Base-by-base conservation (phyloP, 106 monocot species). In the Dendrobium nobile region DNA sequence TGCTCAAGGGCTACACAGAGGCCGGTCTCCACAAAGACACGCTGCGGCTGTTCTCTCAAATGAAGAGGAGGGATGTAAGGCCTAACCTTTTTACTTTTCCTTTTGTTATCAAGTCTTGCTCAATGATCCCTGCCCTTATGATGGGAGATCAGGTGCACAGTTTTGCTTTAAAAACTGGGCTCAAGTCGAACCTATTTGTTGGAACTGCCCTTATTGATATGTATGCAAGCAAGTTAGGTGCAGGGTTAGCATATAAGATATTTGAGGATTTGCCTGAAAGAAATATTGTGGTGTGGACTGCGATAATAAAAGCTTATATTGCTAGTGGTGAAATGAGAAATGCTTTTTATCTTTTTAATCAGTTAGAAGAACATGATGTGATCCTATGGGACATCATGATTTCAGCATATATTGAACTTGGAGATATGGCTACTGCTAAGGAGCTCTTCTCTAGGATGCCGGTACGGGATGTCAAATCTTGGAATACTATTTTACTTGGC, bases 301-400 rank as follows among this genome's bases (percentile, higher is more conserved):
- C 87, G 0, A 82, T 90, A 8, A 47, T 93, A 9, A 67, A 73
- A 1, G 84, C 80, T 4, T 87, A 85, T 82, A 10, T 90, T 45
- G 79, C 80, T 0, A 9, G 17, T n/a, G 87, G 82, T 4, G 85
- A 93, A 54, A 16, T 90, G 72, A 75, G 15, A 19, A 55, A 24
- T 9, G 93, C 88, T 6, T 11, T 83, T 1, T 2, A 31, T 64
- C 5, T 88, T 33, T 90, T 90, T 77, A 83, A 93, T 41, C 73
- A 24, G 77, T 74, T 64, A 31, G 75, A 5, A 0, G 77, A 86
- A 54, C 75, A 78, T 7, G 88, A 93, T 82, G 28, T 85, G 9
- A 82, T 91, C 11, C 20, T 89, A 2, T 91, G 93, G 88, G 90
- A 91, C 54, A 84, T 80, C 9, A 85, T 91, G 85, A 73, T 93